A percentile compares a stretch with the other conserved stretches of the same genome.
phyloP scores from a whole-genome alignment of 257 asterid species.

The Mentha longifolia region DNA sequence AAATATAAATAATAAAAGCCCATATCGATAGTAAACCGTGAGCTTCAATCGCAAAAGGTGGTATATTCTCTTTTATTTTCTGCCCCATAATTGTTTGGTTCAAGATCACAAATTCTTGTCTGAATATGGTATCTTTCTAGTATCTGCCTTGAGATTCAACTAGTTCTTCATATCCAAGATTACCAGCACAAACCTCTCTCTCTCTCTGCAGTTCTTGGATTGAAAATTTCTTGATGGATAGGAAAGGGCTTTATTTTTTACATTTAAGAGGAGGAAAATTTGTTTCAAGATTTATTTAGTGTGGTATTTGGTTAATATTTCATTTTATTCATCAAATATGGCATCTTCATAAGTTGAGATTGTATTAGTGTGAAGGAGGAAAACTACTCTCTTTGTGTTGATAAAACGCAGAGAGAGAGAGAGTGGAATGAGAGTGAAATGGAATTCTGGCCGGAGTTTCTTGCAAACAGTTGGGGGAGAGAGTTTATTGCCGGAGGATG shows the following conservation, averaged over 20 bases:
- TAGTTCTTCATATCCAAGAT: neutral
- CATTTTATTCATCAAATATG: neutral
- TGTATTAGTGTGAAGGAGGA: neutral
- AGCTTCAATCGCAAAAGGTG: slow-evolving; percentile 18
- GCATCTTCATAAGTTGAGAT: slow-evolving; percentile 2
- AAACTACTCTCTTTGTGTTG: neutral
- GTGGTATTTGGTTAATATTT: neutral
- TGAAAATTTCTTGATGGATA: neutral
- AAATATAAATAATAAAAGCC: neutral
- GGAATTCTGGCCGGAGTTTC: slow-evolving; percentile 94
- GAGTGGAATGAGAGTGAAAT: slow-evolving; percentile 39
- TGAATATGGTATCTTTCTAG: neutral
- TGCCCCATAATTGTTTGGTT: neutral
- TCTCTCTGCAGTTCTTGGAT: no score
- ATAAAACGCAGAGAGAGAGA: neutral
- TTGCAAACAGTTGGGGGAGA: slow-evolving; percentile 80
- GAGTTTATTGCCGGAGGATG: slow-evolving; percentile 93
- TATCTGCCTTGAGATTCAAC: slow-evolving; percentile 17
- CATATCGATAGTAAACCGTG: slow-evolving; percentile 31
- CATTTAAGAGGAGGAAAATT: neutral
- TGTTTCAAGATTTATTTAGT: neutral
- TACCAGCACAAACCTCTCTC: no score
- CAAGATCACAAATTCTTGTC: neutral
- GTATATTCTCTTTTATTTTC: slow-evolving; percentile 27
- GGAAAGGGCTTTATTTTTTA: neutral